A percentile compares a stretch with the other conserved stretches of the same genome.
Conservation (phyloP, 2,329 filamentous ascomycete species). For the Talaromyces sp. region DNA sequence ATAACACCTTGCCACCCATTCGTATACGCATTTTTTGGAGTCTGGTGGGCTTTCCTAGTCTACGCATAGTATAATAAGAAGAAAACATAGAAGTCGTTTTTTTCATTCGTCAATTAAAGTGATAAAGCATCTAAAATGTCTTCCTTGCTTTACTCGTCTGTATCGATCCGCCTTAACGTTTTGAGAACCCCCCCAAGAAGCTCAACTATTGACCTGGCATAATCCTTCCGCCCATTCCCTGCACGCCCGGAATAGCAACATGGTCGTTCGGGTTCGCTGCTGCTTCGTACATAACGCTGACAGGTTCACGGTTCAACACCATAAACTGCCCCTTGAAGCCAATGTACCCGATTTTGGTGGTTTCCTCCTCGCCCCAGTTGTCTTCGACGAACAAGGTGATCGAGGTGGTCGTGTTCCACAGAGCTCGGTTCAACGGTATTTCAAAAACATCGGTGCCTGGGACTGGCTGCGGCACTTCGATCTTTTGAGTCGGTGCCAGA, state of each 20-base stretch:
- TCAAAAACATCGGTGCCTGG: constrained; percentile 65
- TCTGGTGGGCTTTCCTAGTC: neutral
- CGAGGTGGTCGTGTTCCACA: constrained; percentile 79
- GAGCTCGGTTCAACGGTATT: constrained; percentile 76
- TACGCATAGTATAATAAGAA: neutral
- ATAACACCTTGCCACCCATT: neutral
- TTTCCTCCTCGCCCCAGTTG: constrained; percentile 83
- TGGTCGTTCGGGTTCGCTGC: constrained; percentile 90
- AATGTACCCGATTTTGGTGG: constrained; percentile 72
- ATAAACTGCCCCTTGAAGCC: constrained; percentile 96
- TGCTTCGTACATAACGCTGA: constrained; percentile 87
- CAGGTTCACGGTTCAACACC: constrained; percentile 73
- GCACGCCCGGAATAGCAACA: constrained; percentile 42
- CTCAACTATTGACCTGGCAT: constrained; percentile 36
- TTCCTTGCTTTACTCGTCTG: neutral
- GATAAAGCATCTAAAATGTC: neutral
- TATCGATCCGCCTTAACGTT: neutral
- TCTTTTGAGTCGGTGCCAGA: constrained; percentile 63
- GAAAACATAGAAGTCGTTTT: neutral
- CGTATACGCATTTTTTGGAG: neutral
- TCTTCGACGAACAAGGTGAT: constrained; percentile 85
- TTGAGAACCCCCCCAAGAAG: neutral
- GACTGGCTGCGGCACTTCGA: constrained; percentile 70
- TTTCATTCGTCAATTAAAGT: neutral
- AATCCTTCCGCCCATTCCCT: constrained; percentile 31